phyloP scores from a whole-genome alignment of 495 filamentous ascomycete species.

The Penicillium diatomitis region DNA sequence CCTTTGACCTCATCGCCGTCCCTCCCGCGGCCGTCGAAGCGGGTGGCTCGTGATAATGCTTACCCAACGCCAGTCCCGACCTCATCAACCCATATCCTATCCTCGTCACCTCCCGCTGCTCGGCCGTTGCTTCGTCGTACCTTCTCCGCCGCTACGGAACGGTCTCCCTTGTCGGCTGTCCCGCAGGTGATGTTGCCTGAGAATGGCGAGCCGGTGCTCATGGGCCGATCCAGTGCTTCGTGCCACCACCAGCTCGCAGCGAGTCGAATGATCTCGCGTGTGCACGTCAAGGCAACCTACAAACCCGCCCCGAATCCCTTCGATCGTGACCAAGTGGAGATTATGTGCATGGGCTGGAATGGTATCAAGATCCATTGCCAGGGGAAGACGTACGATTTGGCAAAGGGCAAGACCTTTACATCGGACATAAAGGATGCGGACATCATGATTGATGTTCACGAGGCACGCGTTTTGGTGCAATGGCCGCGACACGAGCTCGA shows the following conservation, averaged over 20 bases:
- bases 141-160: constrained; percentile 69
- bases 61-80: constrained; percentile 88
- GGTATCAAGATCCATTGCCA: constrained; percentile 88
- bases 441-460: constrained; percentile 93
- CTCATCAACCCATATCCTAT: constrained; percentile 84
- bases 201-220: constrained; percentile 69
- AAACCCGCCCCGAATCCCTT: constrained; percentile 54
- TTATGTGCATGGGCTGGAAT: constrained; percentile 93
- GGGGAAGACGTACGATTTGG: constrained; percentile 75
- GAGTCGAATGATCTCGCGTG: constrained; percentile 81
- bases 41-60: constrained; percentile 50
- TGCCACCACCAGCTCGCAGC: constrained; percentile 86
- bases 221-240: constrained; percentile 88
- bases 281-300: constrained; percentile 85
- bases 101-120: constrained; percentile 65
- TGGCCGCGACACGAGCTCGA: constrained; percentile 61
- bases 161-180: constrained; percentile 71
- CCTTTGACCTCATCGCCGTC: constrained; percentile 81
- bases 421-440: constrained; percentile 84
- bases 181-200: constrained; percentile 72
- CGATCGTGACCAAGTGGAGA: constrained; percentile 63
- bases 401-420: constrained; percentile 80
- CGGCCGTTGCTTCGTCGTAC: constrained; percentile 37
- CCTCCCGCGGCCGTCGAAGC: constrained; percentile 65
- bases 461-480: constrained; percentile 75